Conservation (phyloP, 106 monocot species). For the Acanthochlamys bracteata region DNA sequence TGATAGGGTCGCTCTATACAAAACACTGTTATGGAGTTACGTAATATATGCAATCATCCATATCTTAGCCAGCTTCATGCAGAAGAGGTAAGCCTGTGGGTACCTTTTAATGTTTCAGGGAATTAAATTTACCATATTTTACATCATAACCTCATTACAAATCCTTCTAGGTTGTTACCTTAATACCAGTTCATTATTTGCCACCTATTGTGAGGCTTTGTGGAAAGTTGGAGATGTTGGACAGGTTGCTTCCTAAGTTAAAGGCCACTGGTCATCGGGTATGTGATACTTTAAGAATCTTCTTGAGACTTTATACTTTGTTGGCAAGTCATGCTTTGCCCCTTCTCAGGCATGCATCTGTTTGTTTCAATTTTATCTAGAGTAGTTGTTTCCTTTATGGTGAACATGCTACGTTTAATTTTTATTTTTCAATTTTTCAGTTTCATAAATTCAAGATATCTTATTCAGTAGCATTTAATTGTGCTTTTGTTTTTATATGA, state of each 20-base stretch:
- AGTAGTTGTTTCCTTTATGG: too few species aligned
- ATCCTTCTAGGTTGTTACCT: conserved; percentile 52
- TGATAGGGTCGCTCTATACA: conserved; percentile 82
- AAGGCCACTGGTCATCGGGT: conserved; percentile 98
- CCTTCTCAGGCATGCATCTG: too few species aligned
- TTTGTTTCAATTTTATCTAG: too few species aligned
- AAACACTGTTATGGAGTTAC: conserved; percentile 97
- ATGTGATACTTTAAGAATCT: neutral
- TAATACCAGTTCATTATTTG: conserved; percentile 81
- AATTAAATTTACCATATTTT: neutral
- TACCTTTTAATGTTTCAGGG: neutral
- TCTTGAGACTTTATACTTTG: too few species aligned
- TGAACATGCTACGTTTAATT: too few species aligned
- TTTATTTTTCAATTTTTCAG: too few species aligned
- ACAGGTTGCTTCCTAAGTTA: conserved; percentile 87
- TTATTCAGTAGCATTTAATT: too few species aligned
- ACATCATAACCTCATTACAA: neutral
- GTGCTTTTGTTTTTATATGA: too few species aligned
- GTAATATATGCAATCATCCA: conserved; percentile 99
- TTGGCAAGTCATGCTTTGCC: too few species aligned
- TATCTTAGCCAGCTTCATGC: conserved; percentile 92
- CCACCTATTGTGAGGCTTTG: conserved; percentile 89
- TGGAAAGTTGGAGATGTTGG: conserved; percentile 98
- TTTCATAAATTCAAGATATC: too few species aligned
- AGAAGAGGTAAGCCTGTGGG: conserved; percentile 46